Evolutionary conservation across 371 early-diverging fungal species (phyloP).

Genomic region (Apophysomyces trapeziformis): DNA sequence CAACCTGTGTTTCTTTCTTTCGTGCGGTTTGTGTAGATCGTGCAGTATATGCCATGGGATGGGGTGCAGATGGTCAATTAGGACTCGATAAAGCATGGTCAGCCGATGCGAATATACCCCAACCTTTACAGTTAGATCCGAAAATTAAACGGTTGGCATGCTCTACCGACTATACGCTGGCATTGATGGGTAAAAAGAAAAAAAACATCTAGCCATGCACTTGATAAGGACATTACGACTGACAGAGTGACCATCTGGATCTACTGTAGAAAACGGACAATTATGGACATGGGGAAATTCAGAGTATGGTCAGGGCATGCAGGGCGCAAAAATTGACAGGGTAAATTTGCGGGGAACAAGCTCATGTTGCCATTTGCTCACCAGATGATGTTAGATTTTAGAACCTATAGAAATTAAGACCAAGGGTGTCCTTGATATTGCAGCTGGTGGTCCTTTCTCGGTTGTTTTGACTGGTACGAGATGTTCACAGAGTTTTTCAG

Average conservation of each 20-base stretch:
- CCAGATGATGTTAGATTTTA: conserved; percentile 52
- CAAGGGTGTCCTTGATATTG: conserved; percentile 55
- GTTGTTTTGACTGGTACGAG: conserved; percentile 56
- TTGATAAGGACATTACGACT: not conserved
- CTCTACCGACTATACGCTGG: conserved; percentile 76
- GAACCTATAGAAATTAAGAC: conserved; percentile 53
- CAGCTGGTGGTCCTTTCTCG: conserved; percentile 78
- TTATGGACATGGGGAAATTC: conserved; percentile 85
- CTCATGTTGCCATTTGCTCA: not conserved
- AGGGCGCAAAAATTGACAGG: conserved; percentile 70
- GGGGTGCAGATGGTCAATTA: conserved; percentile 84
- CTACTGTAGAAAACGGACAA: conserved; percentile 40
- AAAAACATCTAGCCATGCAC: not conserved
- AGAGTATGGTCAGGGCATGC: conserved; percentile 83
- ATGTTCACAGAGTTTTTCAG: not conserved
- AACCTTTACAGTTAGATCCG: conserved; percentile 33
- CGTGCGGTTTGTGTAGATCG: conserved; percentile 10
- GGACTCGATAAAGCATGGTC: conserved; percentile 61
- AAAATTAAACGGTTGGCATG: conserved; percentile 60
- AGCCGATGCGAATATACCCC: conserved; percentile 52
- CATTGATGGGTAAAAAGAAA: conserved; percentile 40
- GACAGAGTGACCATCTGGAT: not conserved
- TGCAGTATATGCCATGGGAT: conserved; percentile 75
- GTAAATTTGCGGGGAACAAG: conserved; percentile 36
- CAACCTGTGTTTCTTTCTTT: not conserved